phyloP scores from a whole-genome alignment of 306 rosid species.

The Lupinus albus region DNA sequence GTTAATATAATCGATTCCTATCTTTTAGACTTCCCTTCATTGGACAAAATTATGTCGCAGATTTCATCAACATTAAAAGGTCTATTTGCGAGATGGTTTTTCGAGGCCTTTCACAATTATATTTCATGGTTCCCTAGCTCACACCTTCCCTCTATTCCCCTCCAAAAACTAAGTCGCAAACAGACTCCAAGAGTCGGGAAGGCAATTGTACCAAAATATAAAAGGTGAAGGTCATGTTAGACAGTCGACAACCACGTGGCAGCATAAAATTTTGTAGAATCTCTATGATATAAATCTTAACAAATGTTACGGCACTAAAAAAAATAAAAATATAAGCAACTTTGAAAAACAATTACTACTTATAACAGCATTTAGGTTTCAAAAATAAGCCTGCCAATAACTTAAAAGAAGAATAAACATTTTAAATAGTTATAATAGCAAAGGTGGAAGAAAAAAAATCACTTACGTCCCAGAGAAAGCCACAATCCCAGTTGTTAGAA shows the following conservation, averaged over 20 bases:
- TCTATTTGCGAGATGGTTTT: too few species aligned
- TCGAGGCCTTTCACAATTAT: too few species aligned
- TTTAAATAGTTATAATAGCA: not conserved
- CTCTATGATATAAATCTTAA: too few species aligned
- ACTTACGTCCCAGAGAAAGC: conserved; percentile 96
- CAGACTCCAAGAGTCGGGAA: too few species aligned
- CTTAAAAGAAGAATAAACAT: not conserved
- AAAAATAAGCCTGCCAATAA: conserved; percentile 4
- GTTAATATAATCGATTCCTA: conserved; percentile 1
- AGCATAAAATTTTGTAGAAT: too few species aligned
- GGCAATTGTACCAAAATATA: too few species aligned
- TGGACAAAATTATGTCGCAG: conserved; percentile 18
- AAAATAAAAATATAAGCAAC: not conserved
- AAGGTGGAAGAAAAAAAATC: conserved; percentile 14
- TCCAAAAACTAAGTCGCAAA: too few species aligned
- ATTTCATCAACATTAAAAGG: not conserved
- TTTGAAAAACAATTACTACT: not conserved
- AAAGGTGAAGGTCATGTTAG: too few species aligned
- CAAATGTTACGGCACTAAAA: not conserved
- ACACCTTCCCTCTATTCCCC: too few species aligned
- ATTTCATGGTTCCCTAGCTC: not conserved
- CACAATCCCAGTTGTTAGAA: conserved; percentile 77
- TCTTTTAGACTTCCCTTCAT: not conserved
- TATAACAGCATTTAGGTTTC: not conserved
- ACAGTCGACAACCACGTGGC: too few species aligned